Evolutionary conservation across 2,329 filamentous ascomycete genomes (phyloP).

Genomic region (Aspergillus latus): DNA sequence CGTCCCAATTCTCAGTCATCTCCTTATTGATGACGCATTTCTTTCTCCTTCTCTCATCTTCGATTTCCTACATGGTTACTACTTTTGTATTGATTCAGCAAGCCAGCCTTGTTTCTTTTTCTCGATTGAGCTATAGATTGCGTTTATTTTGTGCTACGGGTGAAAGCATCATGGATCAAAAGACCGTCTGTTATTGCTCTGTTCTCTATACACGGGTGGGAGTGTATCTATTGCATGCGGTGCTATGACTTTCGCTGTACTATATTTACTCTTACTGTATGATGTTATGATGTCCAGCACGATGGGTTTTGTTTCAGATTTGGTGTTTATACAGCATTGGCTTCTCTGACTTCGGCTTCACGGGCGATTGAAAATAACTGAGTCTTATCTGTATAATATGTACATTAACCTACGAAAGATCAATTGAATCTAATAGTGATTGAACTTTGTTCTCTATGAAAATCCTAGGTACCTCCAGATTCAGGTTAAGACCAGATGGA

Average conservation of each 20-base stretch:
- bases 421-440: not conserved
- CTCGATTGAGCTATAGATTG: slow-evolving; percentile 18
- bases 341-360: not conserved
- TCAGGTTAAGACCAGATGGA: too few species aligned
- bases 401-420: not conserved
- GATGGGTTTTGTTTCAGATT: not conserved
- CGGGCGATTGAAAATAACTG: not conserved
- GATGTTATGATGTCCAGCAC: slow-evolving; percentile 10
- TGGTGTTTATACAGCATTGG: slow-evolving; percentile 8
- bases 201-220: slow-evolving; percentile 5
- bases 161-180: slow-evolving; percentile 5
- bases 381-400: not conserved
- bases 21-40: slow-evolving; percentile 20
- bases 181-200: slow-evolving; percentile 1
- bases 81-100: slow-evolving; percentile 13
- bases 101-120: slow-evolving; percentile 17
- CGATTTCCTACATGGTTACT: slow-evolving; percentile 3
- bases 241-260: slow-evolving; percentile 3
- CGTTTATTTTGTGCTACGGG: slow-evolving; percentile 12
- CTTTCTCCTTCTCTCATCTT: slow-evolving; percentile 8
- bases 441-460: not conserved
- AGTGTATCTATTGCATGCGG: not conserved
- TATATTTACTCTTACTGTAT: slow-evolving; percentile 6
- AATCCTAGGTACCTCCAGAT: not conserved
- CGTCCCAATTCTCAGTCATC: slow-evolving; percentile 4